phyloP scores from a whole-genome alignment of 1,284 basidiomycete genomes.

The Leucoagaricus sp. region DNA sequence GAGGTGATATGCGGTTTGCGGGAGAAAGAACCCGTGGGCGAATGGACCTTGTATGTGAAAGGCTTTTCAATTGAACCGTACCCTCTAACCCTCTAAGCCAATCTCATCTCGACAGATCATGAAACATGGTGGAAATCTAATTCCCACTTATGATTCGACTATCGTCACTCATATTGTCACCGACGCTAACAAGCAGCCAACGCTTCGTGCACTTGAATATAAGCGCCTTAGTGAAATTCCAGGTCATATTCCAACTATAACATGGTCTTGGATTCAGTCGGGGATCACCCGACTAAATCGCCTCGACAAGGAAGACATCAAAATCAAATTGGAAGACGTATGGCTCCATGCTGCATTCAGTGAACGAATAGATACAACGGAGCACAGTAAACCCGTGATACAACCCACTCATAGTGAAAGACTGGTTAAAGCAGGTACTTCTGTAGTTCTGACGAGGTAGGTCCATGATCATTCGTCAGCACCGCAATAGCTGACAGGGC shows the following conservation, averaged over 20 bases:
- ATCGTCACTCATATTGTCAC: constrained; percentile 66
- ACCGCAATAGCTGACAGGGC: too few species aligned
- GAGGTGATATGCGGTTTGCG: constrained; percentile 56
- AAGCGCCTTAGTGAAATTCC: constrained; percentile 57
- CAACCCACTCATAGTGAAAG: neutral
- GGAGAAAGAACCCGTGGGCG: constrained; percentile 48
- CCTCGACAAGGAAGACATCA: constrained; percentile 29
- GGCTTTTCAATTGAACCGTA: neutral
- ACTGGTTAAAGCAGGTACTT: neutral
- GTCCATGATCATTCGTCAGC: neutral
- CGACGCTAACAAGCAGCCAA: constrained; percentile 34
- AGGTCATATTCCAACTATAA: constrained; percentile 58
- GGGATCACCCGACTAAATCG: constrained; percentile 23
- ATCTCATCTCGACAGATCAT: constrained; percentile 45
- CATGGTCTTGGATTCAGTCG: constrained; percentile 58
- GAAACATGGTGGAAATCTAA: constrained; percentile 55
- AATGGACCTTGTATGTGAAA: constrained; percentile 59
- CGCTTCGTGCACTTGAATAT: constrained; percentile 43
- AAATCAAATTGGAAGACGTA: constrained; percentile 36
- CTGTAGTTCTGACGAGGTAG: neutral
- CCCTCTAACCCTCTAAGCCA: neutral
- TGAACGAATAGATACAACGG: constrained; percentile 44
- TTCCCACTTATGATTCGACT: constrained; percentile 53
- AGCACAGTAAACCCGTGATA: neutral
- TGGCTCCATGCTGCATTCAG: constrained; percentile 48